Conservation (phyloP, 1,284 basidiomycete genomes). For the Naganishia liquefaciens region DNA sequence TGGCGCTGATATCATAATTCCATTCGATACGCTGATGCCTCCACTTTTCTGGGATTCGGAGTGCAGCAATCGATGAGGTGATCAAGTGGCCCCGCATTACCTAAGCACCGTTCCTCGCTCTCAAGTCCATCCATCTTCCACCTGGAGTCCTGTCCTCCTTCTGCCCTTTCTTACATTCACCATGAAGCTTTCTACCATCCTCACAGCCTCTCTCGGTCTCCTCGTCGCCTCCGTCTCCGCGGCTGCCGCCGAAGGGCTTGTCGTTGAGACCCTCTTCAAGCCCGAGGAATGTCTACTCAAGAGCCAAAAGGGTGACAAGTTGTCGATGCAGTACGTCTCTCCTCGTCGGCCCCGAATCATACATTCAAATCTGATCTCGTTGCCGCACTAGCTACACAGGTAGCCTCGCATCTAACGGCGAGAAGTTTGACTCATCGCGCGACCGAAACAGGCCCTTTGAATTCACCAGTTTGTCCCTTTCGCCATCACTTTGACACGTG, state of each 20-base stretch:
- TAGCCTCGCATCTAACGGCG: constrained; percentile 56
- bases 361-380: constrained; percentile 5
- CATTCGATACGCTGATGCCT: background rate
- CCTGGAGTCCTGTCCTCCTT: background rate
- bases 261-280: constrained; percentile 56
- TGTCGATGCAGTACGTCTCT: constrained; percentile 55
- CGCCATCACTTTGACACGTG: background rate
- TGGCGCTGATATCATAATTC: background rate
- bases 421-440: constrained; percentile 59
- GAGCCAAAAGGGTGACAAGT: constrained; percentile 56
- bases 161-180: background rate
- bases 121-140: background rate
- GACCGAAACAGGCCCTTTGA: constrained; percentile 59
- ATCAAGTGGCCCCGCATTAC: constrained; percentile 21
- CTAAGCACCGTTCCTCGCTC: background rate
- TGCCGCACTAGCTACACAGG: constrained; percentile 55
- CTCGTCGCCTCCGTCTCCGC: constrained; percentile 10
- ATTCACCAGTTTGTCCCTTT: constrained; percentile 50
- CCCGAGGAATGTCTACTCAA: constrained; percentile 57
- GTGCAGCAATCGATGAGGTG: constrained; percentile 9
- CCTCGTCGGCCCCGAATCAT: background rate
- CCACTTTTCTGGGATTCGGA: background rate
- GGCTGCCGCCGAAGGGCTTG: constrained; percentile 39
- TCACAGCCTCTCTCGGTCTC: constrained; percentile 15
- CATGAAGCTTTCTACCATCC: constrained; percentile 30